Conservation (phyloP, 139 green algal species). For the Dunaliella sp. region DNA sequence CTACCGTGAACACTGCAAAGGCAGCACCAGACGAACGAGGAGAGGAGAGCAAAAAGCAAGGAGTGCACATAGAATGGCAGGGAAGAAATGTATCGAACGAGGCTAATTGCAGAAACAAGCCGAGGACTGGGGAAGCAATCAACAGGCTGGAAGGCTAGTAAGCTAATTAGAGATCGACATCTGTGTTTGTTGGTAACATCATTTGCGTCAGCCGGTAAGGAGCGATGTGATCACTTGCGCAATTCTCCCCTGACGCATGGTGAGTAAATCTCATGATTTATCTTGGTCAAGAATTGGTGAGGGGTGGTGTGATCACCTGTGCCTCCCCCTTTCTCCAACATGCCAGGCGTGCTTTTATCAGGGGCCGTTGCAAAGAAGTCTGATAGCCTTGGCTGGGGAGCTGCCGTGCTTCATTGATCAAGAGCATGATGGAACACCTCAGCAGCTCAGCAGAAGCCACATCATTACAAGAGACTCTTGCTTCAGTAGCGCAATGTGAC, state of each 20-base stretch:
- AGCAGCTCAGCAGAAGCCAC: neutral
- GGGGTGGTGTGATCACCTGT: no score
- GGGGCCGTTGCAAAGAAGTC: no score
- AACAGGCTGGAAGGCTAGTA: neutral
- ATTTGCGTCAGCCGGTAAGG: neutral
- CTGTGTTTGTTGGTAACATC: no score
- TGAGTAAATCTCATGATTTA: no score
- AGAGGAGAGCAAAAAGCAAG: neutral
- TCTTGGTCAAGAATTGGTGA: no score
- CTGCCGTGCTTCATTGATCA: neutral
- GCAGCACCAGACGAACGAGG: neutral
- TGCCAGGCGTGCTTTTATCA: no score
- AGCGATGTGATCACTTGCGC: neutral
- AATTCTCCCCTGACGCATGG: neutral
- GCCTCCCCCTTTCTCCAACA: no score
- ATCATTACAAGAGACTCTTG: neutral
- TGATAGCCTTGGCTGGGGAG: no score
- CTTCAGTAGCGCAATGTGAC: no score
- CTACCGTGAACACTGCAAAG: neutral
- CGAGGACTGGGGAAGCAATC: neutral
- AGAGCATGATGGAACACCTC: neutral
- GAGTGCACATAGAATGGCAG: neutral
- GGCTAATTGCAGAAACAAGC: neutral
- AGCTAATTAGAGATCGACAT: no score
- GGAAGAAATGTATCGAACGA: neutral